Evolutionary conservation across 257 asterid species (phyloP), one percentile per base, ranked within the genome.

Genomic region (Fraxinus pennsylvanica): DNA sequence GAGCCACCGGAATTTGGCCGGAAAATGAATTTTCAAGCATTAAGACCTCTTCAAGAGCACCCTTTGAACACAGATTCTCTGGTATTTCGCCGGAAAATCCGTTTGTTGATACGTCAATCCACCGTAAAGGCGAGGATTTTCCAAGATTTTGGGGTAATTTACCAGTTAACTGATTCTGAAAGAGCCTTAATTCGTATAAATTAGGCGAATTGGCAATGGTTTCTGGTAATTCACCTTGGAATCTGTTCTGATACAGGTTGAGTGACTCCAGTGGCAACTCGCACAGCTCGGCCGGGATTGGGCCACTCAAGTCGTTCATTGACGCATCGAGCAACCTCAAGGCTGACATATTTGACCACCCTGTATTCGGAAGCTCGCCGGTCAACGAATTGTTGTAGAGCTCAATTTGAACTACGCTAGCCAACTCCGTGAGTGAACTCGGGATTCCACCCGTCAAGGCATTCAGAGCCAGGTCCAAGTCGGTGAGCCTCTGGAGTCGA

Each of bases 71-170:
- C 82, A 96, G 81, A 71, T 75, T 68, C 5, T 82, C 88, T 0
- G 99, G 98, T 38, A 96, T 79, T 73, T 76, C 86, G 7, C 99
- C 97, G 0, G 96, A 81, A 76, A 96, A 90, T 9, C 83, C 68
- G 39, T 96, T 96, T 21, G 89, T 91, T 0, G 99, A 92, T 30
- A 96, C 87, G 73, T 93, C 99, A 77, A 96, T 85, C 98, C 97
- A 93, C 82, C 86, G 30, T 25, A 96, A 80, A 73, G 92, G 91
- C 71, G 98, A 91, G 68, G 66, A 82, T 74, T 90, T 92, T 7
- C 99, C 99, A 67, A 96, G 92, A 86, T 89, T 81, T 41, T 75
- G 74, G 12, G 32, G 69, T 63, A 27, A n/a, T 25, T 4, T 22
- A 25, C 21, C 21, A 63, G 29, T 63, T 25, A 63, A 63, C 9